A percentile compares a stretch with the other conserved stretches of the same genome.
phyloP scores from a whole-genome alignment of 2,329 filamentous ascomycete species.

The Xylariaceae sp. region DNA sequence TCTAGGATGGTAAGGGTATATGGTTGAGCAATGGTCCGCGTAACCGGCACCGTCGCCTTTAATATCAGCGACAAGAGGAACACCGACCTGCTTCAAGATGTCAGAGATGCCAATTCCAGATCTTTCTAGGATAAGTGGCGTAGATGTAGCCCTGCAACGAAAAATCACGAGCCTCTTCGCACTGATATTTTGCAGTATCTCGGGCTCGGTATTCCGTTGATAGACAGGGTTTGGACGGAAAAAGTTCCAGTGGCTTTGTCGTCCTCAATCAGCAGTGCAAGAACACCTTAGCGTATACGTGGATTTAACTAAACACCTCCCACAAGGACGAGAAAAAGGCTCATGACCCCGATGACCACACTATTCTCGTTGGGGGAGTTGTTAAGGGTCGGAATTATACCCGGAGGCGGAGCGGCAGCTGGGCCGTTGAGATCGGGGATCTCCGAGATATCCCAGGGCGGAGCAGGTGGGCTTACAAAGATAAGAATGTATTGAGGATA shows the following conservation, averaged over 20 bases:
- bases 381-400: conserved; percentile 6
- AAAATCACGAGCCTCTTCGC: neutral
- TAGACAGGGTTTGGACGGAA: conserved; percentile 40
- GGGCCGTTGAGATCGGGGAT: conserved; percentile 4
- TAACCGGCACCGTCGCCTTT: neutral
- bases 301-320: too few relatives aligned
- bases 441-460: neutral
- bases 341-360: conserved; percentile 5
- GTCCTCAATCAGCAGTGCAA: too few relatives aligned
- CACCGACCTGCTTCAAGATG: conserved; percentile 29
- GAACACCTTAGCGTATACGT: too few relatives aligned
- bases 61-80: neutral
- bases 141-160: neutral
- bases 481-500: neutral
- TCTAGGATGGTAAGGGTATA: neutral
- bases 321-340: conserved; percentile 8
- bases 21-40: neutral
- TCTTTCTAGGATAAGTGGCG: neutral
- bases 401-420: conserved; percentile 4
- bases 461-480: neutral
- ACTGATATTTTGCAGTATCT: neutral
- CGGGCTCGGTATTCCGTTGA: conserved; percentile 39
- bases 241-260: conserved; percentile 45
- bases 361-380: conserved; percentile 9
- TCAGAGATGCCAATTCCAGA: neutral